These are phyloP conservation scores for Oryza coarctata DNA, from an alignment of 176 grass and related monocot species.

Conservation along the genomic window DNA sequence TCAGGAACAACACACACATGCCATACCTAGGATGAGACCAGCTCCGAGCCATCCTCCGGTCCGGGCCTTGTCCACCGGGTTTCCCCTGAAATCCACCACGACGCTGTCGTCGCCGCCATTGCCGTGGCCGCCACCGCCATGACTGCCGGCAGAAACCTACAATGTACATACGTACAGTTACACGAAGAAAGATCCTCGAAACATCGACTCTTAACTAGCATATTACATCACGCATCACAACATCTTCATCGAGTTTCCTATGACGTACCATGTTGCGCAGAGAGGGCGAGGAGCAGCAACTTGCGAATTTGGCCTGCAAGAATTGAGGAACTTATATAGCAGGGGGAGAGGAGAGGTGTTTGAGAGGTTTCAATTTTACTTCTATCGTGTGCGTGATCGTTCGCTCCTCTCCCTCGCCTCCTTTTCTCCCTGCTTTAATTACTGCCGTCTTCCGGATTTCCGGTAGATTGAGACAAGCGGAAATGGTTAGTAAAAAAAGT, in stretches of 20 bases:
- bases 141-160: conserved; percentile 38
- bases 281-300: background rate
- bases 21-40: conserved; percentile 49
- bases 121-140: background rate
- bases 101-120: background rate
- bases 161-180: background rate
- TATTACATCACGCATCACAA: no score
- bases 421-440: background rate
- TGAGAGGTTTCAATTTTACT: background rate
- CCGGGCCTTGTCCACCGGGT: conserved; percentile 42
- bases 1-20: no score
- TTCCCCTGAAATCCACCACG: conserved; percentile 51
- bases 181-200: no score
- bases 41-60: conserved; percentile 60
- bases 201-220: no score
- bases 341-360: background rate
- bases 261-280: conserved; percentile 8
- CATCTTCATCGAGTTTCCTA: background rate
- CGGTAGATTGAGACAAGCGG: background rate
- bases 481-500: no score
- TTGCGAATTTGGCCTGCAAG: background rate
- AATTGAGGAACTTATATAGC: background rate
- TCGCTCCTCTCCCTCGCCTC: background rate
- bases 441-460: background rate
- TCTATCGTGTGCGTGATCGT: background rate